Conservation (phyloP, 2,329 filamentous ascomycete species). For the Hortaea werneckii region DNA sequence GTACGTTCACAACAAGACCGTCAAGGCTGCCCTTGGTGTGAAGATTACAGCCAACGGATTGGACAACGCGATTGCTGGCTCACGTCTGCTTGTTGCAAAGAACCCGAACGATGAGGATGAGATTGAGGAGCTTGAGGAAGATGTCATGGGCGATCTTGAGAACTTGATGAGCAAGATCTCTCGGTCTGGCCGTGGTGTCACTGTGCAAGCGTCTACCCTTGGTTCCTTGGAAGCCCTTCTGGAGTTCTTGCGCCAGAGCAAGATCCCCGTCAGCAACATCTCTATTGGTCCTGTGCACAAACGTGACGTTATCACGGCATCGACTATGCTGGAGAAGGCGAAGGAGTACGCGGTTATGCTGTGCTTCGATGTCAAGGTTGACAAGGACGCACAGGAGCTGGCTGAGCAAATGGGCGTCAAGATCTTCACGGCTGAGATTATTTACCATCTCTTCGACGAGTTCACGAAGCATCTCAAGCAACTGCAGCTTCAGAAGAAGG, state of each 20-base stretch:
- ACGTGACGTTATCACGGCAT: constrained; percentile 88
- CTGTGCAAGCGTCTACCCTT: constrained; percentile 91
- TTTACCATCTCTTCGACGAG: constrained; percentile 94
- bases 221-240: constrained; percentile 92
- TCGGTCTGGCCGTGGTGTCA: constrained; percentile 87
- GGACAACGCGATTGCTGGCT: constrained; percentile 92
- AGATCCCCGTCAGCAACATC: constrained; percentile 96
- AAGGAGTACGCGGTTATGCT: constrained; percentile 98
- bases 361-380: constrained; percentile 98
- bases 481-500: constrained; percentile 83
- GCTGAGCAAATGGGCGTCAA: constrained; percentile 92
- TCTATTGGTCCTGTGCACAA: constrained; percentile 97
- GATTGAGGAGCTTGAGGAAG: constrained; percentile 79
- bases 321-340: constrained; percentile 90
- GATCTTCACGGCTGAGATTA: constrained; percentile 97
- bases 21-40: constrained; percentile 95
- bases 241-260: constrained; percentile 89
- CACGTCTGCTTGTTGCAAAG: constrained; percentile 84
- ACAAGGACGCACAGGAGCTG: constrained; percentile 86
- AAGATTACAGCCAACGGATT: constrained; percentile 97
- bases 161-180: constrained; percentile 84
- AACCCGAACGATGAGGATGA: constrained; percentile 76
- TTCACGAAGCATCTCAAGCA: constrained; percentile 93
- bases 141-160: constrained; percentile 90
- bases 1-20: constrained; percentile 98